A percentile compares a stretch with the other conserved stretches of the same genome.
Conservation (phyloP, 2,329 filamentous ascomycete species). For the Zymoseptoria crescenta region DNA sequence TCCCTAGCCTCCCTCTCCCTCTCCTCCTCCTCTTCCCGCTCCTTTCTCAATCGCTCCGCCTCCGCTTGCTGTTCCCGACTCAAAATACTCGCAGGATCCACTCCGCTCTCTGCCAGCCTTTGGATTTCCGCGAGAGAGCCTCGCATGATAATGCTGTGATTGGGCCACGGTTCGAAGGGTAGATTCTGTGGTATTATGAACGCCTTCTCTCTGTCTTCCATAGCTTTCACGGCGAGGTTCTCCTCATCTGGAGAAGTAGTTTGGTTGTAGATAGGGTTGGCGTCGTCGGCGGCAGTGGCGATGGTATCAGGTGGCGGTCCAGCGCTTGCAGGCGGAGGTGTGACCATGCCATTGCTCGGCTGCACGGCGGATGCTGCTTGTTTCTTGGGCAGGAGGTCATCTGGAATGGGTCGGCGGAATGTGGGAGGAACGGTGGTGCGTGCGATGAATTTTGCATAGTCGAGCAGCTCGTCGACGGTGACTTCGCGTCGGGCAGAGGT, state of each 20-base stretch:
- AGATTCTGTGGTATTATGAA: constrained; percentile 38
- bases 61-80: constrained; percentile 39
- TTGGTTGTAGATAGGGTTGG: constrained; percentile 6
- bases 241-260: constrained; percentile 1
- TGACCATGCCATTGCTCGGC: constrained; percentile 27
- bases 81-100: constrained; percentile 46
- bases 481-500: constrained; percentile 42
- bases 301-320: not conserved
- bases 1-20: constrained; percentile 24
- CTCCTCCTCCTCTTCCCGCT: constrained; percentile 35
- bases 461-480: constrained; percentile 64
- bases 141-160: constrained; percentile 58
- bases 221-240: constrained; percentile 17
- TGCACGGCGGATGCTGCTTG: constrained; percentile 11
- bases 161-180: constrained; percentile 69
- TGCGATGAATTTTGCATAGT: constrained; percentile 71
- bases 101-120: constrained; percentile 52
- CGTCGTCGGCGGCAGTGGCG: constrained; percentile 10
- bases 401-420: constrained; percentile 25
- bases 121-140: constrained; percentile 60
- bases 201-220: constrained; percentile 31
- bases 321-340: constrained; percentile 17
- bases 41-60: constrained; percentile 27
- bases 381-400: constrained; percentile 5
- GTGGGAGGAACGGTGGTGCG: constrained; percentile 69